Conservation (phyloP, 139 green algal species). For the Tetradesmus lagerheimii region DNA sequence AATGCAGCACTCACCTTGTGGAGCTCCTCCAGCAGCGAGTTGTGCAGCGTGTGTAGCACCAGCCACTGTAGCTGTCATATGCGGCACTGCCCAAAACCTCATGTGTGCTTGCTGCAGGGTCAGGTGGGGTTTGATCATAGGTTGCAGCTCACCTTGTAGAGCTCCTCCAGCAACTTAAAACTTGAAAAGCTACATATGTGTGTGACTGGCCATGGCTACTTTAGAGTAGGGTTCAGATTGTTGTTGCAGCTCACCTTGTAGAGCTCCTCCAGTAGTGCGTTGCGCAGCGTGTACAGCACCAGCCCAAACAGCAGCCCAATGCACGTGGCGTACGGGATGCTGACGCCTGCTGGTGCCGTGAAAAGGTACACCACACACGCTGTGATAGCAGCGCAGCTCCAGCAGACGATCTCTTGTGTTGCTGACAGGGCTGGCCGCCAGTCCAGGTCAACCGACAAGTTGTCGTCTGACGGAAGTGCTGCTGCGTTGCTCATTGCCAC, state of each 20-base stretch:
- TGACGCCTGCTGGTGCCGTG: constrained; percentile 48
- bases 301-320: constrained; percentile 51
- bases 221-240: not conserved
- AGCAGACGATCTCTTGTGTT: constrained; percentile 43
- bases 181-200: no score
- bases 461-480: not conserved
- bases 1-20: no score
- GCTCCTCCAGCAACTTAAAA: constrained; percentile 63
- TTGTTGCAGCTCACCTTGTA: constrained; percentile 53
- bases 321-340: constrained; percentile 47
- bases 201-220: no score
- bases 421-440: constrained; percentile 25
- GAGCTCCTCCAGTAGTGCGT: constrained; percentile 54
- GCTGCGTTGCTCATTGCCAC: not conserved
- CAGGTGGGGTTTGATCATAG: no score
- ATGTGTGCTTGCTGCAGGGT: no score
- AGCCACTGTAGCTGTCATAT: not conserved
- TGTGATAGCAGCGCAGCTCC: constrained; percentile 39
- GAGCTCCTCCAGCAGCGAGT: no score
- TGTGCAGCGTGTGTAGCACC: no score
- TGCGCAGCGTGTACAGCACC: constrained; percentile 46
- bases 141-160: constrained; percentile 44
- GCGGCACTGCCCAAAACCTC: no score
- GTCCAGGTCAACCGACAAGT: constrained; percentile 44
- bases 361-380: constrained; percentile 51